Evolutionary conservation across 169 alveolate species (phyloP).

Genomic region (Plasmodium chabaudi): DNA sequence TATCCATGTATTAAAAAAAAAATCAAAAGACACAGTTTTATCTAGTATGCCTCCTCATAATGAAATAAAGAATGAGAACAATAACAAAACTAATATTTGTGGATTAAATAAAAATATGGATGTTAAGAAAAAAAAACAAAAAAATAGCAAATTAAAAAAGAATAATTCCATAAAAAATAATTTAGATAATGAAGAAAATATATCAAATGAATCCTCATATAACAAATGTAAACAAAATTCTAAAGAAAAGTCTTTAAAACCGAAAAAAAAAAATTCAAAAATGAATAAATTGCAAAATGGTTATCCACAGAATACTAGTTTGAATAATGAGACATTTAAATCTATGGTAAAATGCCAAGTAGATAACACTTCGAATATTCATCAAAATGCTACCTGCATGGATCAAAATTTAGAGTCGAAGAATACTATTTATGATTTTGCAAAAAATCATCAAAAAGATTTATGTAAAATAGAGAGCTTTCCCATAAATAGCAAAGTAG

Average conservation of each 20-base stretch:
- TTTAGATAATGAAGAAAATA: constrained; percentile 4
- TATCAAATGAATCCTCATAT: constrained; percentile 7
- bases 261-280: neutral
- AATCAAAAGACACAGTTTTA: neutral
- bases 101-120: constrained; percentile 4
- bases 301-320: constrained; percentile 7
- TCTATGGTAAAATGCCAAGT: neutral
- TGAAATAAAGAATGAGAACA: neutral
- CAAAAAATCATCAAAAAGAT: neutral
- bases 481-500: constrained; percentile 3
- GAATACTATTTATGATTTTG: constrained; percentile 1
- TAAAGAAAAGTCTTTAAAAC: constrained; percentile 2
- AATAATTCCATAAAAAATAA: constrained; percentile 11
- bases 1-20: constrained; percentile 2
- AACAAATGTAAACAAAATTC: constrained; percentile 18
- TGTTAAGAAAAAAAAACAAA: constrained; percentile 17
- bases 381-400: neutral
- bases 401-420: neutral
- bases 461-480: constrained; percentile 3
- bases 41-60: constrained; percentile 1
- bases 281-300: neutral
- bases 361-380: neutral
- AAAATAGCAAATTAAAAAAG: constrained; percentile 4
- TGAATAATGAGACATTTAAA: neutral
- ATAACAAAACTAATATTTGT: neutral